Evolutionary conservation across 331 rosid genomes (phyloP).

Genomic region (Acacia pycnantha): DNA sequence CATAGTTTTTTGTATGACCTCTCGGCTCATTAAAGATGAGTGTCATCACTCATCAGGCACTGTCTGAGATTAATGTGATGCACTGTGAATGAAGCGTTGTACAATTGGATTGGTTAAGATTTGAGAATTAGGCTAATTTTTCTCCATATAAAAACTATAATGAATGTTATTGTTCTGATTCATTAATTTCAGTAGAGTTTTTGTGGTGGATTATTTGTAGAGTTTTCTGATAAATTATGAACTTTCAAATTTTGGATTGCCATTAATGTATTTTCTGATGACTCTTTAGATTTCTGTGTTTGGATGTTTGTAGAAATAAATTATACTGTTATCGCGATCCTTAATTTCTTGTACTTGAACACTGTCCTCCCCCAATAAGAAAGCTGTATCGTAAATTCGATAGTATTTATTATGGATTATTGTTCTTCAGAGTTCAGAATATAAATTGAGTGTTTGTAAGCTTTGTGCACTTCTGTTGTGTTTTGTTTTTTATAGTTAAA

Average conservation of each 20-base stretch:
- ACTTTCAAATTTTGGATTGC: not conserved
- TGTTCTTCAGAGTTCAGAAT: constrained; percentile 3
- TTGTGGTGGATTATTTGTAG: not conserved
- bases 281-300: not conserved
- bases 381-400: not conserved
- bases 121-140: not conserved
- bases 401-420: not conserved
- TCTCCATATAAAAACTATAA: not conserved
- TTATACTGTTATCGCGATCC: not conserved
- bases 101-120: not conserved
- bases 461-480: not conserved
- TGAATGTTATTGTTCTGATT: not conserved
- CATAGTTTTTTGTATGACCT: not conserved
- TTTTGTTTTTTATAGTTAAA: not conserved
- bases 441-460: not conserved
- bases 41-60: not conserved
- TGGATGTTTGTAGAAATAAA: not conserved
- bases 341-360: not conserved
- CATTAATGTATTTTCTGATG: not conserved
- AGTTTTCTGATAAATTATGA: not conserved
- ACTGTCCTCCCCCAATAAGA: not conserved
- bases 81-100: not conserved
- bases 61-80: not conserved
- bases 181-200: not conserved
- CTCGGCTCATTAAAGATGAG: not conserved